phyloP scores from a whole-genome alignment of 208 protist species.

The Leishmania tarentolae region DNA sequence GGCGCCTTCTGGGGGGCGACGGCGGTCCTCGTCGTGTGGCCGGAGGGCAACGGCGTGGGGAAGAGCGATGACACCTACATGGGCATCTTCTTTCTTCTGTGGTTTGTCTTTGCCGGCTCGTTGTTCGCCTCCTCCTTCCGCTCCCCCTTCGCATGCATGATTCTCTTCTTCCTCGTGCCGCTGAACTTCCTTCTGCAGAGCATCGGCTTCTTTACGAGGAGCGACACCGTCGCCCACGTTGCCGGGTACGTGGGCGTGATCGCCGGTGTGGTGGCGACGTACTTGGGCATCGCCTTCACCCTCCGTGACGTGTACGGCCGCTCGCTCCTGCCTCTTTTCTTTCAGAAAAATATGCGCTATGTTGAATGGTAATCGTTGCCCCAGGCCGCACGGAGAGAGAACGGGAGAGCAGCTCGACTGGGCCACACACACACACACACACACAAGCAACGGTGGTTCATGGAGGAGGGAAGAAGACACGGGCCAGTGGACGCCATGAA shows the following conservation, averaged over 20 bases:
- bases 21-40: conserved; percentile 37
- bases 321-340: conserved; percentile 37
- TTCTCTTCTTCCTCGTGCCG: conserved; percentile 34
- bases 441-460: too few relatives aligned
- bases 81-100: conserved; percentile 33
- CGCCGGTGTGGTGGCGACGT: conserved; percentile 50
- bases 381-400: neutral
- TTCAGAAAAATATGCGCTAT: conserved; percentile 34
- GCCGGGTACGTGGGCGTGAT: conserved; percentile 58
- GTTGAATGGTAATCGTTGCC: conserved; percentile 26
- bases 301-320: conserved; percentile 49
- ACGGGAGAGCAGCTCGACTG: neutral
- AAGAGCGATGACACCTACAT: conserved; percentile 19
- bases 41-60: conserved; percentile 18
- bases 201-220: conserved; percentile 32
- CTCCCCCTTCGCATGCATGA: conserved; percentile 30
- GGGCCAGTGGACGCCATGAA: too few relatives aligned
- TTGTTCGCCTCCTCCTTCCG: conserved; percentile 28
- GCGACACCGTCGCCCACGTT: conserved; percentile 22
- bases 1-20: conserved; percentile 61
- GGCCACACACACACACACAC: neutral
- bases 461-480: too few relatives aligned
- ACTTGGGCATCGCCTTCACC: conserved; percentile 49
- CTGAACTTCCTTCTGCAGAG: conserved; percentile 35
- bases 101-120: conserved; percentile 23